These are phyloP conservation scores for Limonium bicolor DNA, from an alignment of 148 eudicot genomes.

Conservation along the genomic window DNA sequence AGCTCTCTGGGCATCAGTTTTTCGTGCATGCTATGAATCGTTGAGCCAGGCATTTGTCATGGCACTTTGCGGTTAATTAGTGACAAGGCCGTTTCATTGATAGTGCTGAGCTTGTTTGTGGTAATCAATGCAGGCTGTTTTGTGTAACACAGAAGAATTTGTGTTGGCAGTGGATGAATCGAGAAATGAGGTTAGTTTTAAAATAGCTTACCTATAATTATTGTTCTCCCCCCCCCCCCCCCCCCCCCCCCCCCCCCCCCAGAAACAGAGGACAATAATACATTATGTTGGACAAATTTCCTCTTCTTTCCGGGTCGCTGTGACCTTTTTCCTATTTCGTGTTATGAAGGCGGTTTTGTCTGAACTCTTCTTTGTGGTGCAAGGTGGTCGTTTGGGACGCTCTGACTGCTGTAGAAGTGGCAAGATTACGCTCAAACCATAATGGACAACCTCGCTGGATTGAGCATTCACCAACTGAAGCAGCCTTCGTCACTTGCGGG, in stretches of 20 bases:
- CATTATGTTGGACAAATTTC: not conserved
- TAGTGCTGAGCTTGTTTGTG: conserved; percentile 12
- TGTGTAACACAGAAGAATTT: conserved; percentile 67
- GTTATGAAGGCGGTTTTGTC: not conserved
- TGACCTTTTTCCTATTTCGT: not conserved
- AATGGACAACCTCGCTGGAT: conserved; percentile 67
- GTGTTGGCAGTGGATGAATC: conserved; percentile 59
- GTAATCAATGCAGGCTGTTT: conserved; percentile 96
- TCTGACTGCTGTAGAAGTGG: conserved; percentile 52
- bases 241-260: too few relatives aligned
- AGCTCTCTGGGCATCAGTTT: not conserved
- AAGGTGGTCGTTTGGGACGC: conserved; percentile 84
- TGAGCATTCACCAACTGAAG: conserved; percentile 65
- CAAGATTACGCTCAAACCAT: conserved; percentile 58
- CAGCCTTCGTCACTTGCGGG: conserved; percentile 64
- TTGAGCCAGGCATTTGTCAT: too few relatives aligned
- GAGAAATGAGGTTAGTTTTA: conserved; percentile 54
- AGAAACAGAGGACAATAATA: not conserved
- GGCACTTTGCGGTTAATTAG: conserved; percentile 14
- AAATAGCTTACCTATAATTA: too few relatives aligned
- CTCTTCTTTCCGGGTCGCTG: too few relatives aligned
- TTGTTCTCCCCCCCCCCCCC: too few relatives aligned
- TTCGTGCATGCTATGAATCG: not conserved
- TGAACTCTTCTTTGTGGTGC: not conserved
- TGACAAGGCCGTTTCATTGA: not conserved